A percentile compares a stretch with the other conserved stretches of the same genome.
Conservation (phyloP, 306 rosid species). For the Vigna unguiculata region DNA sequence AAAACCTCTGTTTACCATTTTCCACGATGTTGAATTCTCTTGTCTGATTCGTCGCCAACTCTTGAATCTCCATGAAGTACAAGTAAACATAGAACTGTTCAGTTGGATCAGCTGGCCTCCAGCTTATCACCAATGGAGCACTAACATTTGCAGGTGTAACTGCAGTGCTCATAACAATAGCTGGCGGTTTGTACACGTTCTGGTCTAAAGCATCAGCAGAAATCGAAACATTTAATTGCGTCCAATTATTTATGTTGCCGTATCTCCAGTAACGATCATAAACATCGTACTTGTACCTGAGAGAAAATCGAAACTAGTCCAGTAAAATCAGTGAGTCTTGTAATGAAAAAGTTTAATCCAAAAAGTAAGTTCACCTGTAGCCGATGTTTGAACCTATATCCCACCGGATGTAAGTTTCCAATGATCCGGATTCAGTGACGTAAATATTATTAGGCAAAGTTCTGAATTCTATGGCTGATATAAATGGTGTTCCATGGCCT, state of each 20-base stretch:
- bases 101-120: neutral
- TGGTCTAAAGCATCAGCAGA: neutral
- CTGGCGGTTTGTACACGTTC: conserved; percentile 17
- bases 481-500: conserved; percentile 54
- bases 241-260: neutral
- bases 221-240: neutral
- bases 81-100: conserved; percentile 40
- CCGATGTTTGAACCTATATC: conserved; percentile 34
- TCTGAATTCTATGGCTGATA: conserved; percentile 56
- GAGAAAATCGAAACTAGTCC: neutral
- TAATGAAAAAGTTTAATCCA: neutral
- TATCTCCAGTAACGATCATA: conserved; percentile 38
- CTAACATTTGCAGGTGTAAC: conserved; percentile 30
- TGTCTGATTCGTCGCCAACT: conserved; percentile 30
- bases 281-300: conserved; percentile 48
- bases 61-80: conserved; percentile 49
- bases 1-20: neutral
- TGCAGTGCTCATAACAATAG: conserved; percentile 43
- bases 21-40: conserved; percentile 42
- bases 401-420: neutral
- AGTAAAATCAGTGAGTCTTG: neutral
- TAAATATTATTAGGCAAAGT: conserved; percentile 42
- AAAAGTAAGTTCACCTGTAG: conserved; percentile 34
- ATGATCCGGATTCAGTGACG: conserved; percentile 21
- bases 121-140: neutral